Conservation (phyloP, 2,329 filamentous ascomycete species). For the Aureobasidium namibiae region DNA sequence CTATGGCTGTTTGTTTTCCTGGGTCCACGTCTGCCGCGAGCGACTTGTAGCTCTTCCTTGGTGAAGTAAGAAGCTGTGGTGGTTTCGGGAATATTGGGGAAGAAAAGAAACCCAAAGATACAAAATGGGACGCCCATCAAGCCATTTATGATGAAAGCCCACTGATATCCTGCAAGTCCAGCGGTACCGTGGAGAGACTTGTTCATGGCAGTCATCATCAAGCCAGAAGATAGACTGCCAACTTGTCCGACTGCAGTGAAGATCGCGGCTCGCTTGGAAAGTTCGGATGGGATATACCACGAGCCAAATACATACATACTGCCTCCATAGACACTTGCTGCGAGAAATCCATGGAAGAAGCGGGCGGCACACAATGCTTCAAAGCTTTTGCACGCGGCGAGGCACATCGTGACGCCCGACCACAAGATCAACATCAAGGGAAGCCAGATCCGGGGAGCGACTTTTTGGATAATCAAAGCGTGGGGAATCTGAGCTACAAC, state of each 20-base stretch:
- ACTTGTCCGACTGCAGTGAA: conserved; percentile 53
- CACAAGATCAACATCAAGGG: conserved; percentile 57
- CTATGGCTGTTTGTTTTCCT: background rate
- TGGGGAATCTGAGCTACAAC: conserved; percentile 54
- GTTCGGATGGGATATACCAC: conserved; percentile 53
- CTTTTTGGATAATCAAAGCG: conserved; percentile 54
- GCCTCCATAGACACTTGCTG: conserved; percentile 37
- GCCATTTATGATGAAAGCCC: conserved; percentile 50
- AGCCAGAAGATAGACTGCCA: conserved; percentile 54
- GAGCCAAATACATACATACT: conserved; percentile 41
- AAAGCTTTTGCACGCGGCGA: conserved; percentile 24
- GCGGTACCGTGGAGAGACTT: conserved; percentile 37
- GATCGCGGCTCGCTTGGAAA: conserved; percentile 53
- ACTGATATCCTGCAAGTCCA: conserved; percentile 49
- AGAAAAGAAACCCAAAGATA: conserved; percentile 46
- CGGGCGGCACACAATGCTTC: conserved; percentile 25
- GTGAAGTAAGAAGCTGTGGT: conserved; percentile 4
- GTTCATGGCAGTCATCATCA: conserved; percentile 49
- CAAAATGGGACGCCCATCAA: conserved; percentile 50
- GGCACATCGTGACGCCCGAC: conserved; percentile 56
- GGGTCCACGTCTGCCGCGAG: background rate
- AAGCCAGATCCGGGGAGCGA: conserved; percentile 52
- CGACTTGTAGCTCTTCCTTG: background rate
- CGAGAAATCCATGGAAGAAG: conserved; percentile 43
- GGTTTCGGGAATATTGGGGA: conserved; percentile 42